These are phyloP conservation scores for Liriodendron chinense DNA, from an alignment of 164 flowering plant species.

Conservation along the genomic window DNA sequence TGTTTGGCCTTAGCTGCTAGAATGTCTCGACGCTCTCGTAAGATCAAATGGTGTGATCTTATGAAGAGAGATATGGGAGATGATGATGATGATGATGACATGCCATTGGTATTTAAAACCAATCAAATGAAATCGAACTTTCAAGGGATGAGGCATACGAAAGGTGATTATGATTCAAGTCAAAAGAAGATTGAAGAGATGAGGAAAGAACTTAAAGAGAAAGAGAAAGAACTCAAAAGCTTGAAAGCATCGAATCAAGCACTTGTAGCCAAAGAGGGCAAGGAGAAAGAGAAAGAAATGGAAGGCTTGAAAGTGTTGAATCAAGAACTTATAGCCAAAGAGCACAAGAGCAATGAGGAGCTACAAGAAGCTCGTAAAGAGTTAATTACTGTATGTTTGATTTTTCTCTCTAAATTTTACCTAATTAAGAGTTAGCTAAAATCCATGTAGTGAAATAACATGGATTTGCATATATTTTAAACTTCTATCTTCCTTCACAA, in stretches of 20 bases:
- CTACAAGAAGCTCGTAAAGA: conserved; percentile 51
- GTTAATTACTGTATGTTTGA: conserved; percentile 40
- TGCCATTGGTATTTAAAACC: conserved; percentile 67
- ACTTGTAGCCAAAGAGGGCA: conserved; percentile 53
- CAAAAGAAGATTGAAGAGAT: conserved; percentile 38
- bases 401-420: not conserved
- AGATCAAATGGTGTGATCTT: too few relatives aligned
- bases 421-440: not conserved
- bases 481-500: not conserved
- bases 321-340: too few relatives aligned
- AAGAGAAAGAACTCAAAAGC: conserved; percentile 45
- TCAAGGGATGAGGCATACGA: conserved; percentile 62
- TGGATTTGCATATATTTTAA: not conserved
- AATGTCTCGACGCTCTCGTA: too few relatives aligned
- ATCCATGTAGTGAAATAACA: not conserved
- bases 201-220: conserved; percentile 39
- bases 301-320: too few relatives aligned
- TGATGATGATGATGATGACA: too few relatives aligned
- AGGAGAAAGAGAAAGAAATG: too few relatives aligned
- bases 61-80: too few relatives aligned
- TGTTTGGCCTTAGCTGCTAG: too few relatives aligned
- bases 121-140: conserved; percentile 58
- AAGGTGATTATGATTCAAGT: conserved; percentile 37
- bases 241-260: conserved; percentile 40
- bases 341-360: too few relatives aligned